Evolutionary conservation across 164 flowering plant genomes (phyloP).

Genomic region (Magnolia changhungtana): DNA sequence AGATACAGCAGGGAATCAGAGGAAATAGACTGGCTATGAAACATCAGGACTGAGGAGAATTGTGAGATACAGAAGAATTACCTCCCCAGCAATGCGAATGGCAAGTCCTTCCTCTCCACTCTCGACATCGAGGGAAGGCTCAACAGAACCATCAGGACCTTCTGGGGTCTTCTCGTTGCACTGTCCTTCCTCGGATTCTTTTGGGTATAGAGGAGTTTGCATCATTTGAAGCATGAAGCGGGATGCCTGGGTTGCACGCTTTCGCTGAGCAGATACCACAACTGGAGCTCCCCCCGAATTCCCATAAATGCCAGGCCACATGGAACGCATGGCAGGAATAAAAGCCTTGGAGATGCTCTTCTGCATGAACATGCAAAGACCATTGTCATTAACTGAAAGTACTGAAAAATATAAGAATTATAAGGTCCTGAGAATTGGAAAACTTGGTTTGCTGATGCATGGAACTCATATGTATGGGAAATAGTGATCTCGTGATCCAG

Average conservation of each 20-base stretch:
- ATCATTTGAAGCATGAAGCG: conserved; percentile 97
- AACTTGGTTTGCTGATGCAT: not conserved
- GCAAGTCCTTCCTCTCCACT: conserved; percentile 89
- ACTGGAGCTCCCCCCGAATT: conserved; percentile 58
- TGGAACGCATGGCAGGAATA: conserved; percentile 67
- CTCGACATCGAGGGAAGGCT: conserved; percentile 40
- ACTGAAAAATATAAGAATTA: not conserved
- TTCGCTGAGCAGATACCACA: conserved; percentile 70
- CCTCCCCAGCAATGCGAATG: conserved; percentile 82
- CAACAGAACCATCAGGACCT: conserved; percentile 16
- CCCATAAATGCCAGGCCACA: conserved; percentile 92
- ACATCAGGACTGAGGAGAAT: not conserved
- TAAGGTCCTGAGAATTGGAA: not conserved
- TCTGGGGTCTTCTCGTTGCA: conserved; percentile 26
- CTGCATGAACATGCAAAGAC: conserved; percentile 40
- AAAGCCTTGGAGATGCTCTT: conserved; percentile 76
- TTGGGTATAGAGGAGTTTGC: conserved; percentile 66
- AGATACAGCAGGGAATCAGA: no score
- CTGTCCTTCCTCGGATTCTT: conserved; percentile 37
- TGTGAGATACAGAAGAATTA: conserved; percentile 20
- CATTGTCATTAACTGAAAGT: not conserved
- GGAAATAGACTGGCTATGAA: no score
- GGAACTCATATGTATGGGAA: not conserved
- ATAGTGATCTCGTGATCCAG: not conserved
- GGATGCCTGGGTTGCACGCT: conserved; percentile 82